These are phyloP conservation scores for Pestalotiopsis sp. DNA, from an alignment of 2,329 filamentous ascomycete genomes.

Conservation along the genomic window DNA sequence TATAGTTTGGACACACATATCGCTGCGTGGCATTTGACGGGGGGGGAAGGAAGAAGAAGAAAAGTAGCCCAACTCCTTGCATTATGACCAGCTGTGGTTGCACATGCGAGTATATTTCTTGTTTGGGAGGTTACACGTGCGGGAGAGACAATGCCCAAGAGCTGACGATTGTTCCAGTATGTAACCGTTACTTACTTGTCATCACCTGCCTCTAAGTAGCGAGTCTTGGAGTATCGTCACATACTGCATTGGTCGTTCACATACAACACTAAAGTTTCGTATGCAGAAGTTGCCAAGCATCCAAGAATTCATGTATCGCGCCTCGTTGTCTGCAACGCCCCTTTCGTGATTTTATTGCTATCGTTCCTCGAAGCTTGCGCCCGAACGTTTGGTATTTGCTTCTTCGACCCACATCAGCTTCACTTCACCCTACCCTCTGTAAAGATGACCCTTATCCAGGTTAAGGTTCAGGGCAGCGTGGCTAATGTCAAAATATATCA, in stretches of 20 bases:
- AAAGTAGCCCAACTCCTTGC: no score
- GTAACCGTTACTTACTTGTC: not conserved
- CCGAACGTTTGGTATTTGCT: not conserved
- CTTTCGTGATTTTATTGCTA: not conserved
- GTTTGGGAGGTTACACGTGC: constrained; percentile 3
- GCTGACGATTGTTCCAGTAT: not conserved
- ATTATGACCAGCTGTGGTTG: not conserved
- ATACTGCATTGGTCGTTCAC: not conserved
- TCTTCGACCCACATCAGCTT: not conserved
- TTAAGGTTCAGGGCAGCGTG: not conserved
- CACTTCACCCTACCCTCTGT: not conserved
- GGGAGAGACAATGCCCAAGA: constrained; percentile 1
- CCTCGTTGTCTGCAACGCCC: not conserved
- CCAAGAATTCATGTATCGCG: no score
- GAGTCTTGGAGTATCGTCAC: not conserved
- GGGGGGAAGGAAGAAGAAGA: not conserved
- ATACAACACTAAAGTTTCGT: not conserved
- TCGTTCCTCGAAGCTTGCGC: not conserved
- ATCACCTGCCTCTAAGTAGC: not conserved
- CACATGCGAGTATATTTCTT: constrained; percentile 9
- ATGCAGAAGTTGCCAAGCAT: not conserved
- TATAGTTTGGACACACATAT: not conserved
- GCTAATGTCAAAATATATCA: not conserved
- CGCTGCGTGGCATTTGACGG: not conserved
- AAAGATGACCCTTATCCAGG: not conserved